Conservation (phyloP, 176 grass and related monocot genomes). For the Cymbopogon citratus region DNA sequence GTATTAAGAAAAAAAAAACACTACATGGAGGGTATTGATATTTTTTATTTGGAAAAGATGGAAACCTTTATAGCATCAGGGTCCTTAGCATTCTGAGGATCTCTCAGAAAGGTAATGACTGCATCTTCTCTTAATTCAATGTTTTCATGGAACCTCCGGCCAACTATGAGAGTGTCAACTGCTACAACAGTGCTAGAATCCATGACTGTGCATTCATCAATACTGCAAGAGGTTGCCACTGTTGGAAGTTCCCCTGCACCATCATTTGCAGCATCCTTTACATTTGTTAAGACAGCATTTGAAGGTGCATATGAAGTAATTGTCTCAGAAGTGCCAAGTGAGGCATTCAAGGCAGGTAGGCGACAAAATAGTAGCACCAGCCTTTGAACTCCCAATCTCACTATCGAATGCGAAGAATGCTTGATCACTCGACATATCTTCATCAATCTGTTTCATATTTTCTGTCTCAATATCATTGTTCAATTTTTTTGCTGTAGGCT, state of each 20-base stretch:
- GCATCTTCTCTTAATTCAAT: slow-evolving; percentile 50
- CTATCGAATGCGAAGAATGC: neutral
- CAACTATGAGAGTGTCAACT: slow-evolving; percentile 72
- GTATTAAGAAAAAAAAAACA: slow-evolving; percentile 11
- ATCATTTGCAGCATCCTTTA: neutral
- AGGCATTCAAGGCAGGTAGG: slow-evolving; percentile 19
- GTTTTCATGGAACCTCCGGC: slow-evolving; percentile 61
- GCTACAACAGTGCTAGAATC: slow-evolving; percentile 23
- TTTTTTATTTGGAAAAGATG: no score
- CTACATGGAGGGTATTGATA: neutral
- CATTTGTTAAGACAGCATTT: neutral
- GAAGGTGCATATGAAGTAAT: neutral
- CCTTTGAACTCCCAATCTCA: slow-evolving; percentile 3
- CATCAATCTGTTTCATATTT: neutral
- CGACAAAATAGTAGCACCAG: slow-evolving; percentile 2
- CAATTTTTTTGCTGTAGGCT: neutral
- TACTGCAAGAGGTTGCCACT: slow-evolving; percentile 3
- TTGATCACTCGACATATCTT: neutral
- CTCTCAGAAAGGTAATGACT: slow-evolving; percentile 46
- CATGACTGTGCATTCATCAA: neutral
- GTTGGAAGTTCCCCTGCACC: neutral
- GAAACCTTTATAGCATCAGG: no score
- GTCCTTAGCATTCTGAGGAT: slow-evolving; percentile 46
- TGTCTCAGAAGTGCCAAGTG: slow-evolving; percentile 20
- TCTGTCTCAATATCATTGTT: neutral